Evolutionary conservation across 2,329 filamentous ascomycete species (phyloP).

Genomic region (Trichoderma harzianum): DNA sequence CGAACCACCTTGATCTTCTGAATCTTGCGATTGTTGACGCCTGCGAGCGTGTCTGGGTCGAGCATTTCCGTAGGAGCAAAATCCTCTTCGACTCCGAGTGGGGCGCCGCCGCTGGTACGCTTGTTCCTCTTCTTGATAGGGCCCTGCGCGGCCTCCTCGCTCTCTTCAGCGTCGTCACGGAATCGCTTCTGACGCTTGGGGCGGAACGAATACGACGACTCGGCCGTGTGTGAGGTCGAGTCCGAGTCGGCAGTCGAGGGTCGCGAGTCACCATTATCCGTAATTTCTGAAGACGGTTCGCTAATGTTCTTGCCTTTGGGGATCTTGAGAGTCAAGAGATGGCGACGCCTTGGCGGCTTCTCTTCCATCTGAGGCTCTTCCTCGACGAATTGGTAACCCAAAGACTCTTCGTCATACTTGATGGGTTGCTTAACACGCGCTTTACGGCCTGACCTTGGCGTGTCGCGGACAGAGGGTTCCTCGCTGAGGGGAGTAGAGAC

Average conservation of each 20-base stretch:
- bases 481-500: conserved; percentile 18
- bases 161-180: conserved; percentile 46
- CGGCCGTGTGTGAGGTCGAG: conserved; percentile 45
- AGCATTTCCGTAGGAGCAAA: conserved; percentile 19
- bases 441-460: conserved; percentile 26
- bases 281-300: conserved; percentile 35
- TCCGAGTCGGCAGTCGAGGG: conserved; percentile 54
- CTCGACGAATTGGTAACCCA: conserved; percentile 27
- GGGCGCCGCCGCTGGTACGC: conserved; percentile 24
- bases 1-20: conserved; percentile 40
- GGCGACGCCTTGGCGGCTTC: conserved; percentile 32
- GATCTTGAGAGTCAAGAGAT: conserved; percentile 39
- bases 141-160: conserved; percentile 35
- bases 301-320: conserved; percentile 40
- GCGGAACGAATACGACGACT: conserved; percentile 52
- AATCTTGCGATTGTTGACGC: conserved; percentile 30
- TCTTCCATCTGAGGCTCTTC: conserved; percentile 25
- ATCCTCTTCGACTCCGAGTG: conserved; percentile 6
- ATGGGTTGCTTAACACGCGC: conserved; percentile 26
- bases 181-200: conserved; percentile 55
- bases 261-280: conserved; percentile 45
- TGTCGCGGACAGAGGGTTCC: conserved; percentile 5
- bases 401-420: conserved; percentile 30
- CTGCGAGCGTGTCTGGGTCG: conserved; percentile 22
- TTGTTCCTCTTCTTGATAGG: conserved; percentile 40